These are phyloP conservation scores for Aspergillus vadensis DNA, from an alignment of 2,329 filamentous ascomycete species.

Conservation along the genomic window DNA sequence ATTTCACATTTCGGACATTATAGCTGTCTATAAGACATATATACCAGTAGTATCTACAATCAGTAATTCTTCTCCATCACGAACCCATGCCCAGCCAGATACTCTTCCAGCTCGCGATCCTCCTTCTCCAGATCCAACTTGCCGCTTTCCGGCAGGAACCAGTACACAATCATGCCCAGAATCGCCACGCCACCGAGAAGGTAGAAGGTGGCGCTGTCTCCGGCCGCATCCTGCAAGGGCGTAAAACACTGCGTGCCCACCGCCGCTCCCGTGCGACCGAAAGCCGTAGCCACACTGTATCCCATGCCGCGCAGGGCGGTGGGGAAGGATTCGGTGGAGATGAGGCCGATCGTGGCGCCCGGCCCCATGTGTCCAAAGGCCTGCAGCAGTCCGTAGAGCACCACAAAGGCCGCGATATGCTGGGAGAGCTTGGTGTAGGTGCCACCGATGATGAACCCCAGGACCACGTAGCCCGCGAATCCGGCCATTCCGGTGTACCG, in stretches of 20 bases:
- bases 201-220: conserved; percentile 37
- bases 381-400: conserved; percentile 38
- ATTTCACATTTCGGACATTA: too few relatives aligned
- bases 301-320: conserved; percentile 38
- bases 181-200: conserved; percentile 33
- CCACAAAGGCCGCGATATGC: conserved; percentile 37
- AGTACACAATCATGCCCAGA: conserved; percentile 33
- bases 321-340: conserved; percentile 36
- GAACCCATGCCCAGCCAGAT: conserved; percentile 27
- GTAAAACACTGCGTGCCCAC: conserved; percentile 40
- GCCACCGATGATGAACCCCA: conserved; percentile 38
- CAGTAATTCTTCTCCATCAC: conserved; percentile 5
- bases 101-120: conserved; percentile 28
- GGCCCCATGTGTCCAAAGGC: conserved; percentile 40
- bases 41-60: not conserved
- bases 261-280: conserved; percentile 39
- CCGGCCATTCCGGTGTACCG: conserved; percentile 34
- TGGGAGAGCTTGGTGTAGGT: conserved; percentile 28
- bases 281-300: conserved; percentile 37
- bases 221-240: conserved; percentile 32
- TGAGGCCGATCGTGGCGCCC: conserved; percentile 37
- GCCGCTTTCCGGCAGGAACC: conserved; percentile 34
- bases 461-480: conserved; percentile 31
- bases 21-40: too few relatives aligned
- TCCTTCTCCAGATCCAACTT: conserved; percentile 31